Conservation (phyloP, 1,284 basidiomycete species). For the Heterobasidion occidentale region DNA sequence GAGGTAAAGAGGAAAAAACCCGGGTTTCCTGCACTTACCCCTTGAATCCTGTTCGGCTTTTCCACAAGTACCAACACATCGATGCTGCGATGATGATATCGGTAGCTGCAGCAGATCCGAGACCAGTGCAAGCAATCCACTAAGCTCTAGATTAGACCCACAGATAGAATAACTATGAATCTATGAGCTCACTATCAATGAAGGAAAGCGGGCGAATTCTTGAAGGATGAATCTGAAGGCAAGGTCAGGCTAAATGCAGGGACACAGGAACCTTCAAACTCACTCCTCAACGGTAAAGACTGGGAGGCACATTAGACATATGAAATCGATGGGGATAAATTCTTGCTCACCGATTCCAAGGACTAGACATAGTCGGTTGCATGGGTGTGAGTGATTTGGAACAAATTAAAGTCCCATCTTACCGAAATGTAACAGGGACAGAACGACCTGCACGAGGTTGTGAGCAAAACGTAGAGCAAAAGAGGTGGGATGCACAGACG, state of each 20-base stretch:
- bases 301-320: not conserved
- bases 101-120: not conserved
- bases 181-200: not conserved
- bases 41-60: constrained; percentile 1
- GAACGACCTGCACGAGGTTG: not conserved
- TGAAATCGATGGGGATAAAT: not conserved
- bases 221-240: not conserved
- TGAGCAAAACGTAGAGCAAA: not conserved
- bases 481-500: not conserved
- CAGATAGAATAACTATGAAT: not conserved
- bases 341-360: not conserved
- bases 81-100: not conserved
- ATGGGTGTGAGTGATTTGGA: not conserved
- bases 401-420: not conserved
- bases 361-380: not conserved
- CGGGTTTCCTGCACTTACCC: not conserved
- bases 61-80: constrained; percentile 1
- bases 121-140: not conserved
- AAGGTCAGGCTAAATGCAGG: not conserved
- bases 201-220: not conserved
- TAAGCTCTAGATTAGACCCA: not conserved
- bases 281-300: not conserved
- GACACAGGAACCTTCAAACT: not conserved
- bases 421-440: not conserved
- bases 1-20: not conserved